phyloP scores from a whole-genome alignment of 1,284 basidiomycete species.

The Tylopilus orsonianus region DNA sequence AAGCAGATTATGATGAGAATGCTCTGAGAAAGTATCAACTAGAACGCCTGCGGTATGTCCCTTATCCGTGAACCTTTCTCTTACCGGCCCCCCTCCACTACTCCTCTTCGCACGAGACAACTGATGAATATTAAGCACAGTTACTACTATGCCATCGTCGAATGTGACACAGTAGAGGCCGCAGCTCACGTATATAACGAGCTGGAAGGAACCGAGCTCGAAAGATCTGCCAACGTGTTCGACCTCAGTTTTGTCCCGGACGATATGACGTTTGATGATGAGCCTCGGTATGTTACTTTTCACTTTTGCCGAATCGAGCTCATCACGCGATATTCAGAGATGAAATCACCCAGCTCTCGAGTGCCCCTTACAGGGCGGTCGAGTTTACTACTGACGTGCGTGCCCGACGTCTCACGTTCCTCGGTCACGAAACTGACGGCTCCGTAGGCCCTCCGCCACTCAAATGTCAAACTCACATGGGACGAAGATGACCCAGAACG shows the following conservation, averaged over 20 bases:
- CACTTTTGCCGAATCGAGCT: not conserved
- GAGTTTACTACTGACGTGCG: constrained; percentile 94
- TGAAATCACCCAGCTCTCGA: constrained; percentile 72
- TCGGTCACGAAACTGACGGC: not conserved
- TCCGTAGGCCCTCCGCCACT: constrained; percentile 92
- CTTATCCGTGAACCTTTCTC: not conserved
- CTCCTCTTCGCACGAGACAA: not conserved
- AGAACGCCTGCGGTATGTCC: constrained; percentile 81
- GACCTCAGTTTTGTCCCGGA: constrained; percentile 94
- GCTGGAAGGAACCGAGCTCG: constrained; percentile 93
- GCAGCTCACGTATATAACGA: constrained; percentile 85
- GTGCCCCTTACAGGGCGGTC: constrained; percentile 72
- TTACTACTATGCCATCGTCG: constrained; percentile 96
- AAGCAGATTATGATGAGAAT: constrained; percentile 83
- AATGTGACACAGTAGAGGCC: constrained; percentile 79
- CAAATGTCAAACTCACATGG: constrained; percentile 98
- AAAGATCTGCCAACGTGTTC: constrained; percentile 95
- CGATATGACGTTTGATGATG: constrained; percentile 86
- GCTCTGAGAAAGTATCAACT: constrained; percentile 92
- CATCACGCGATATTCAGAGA: constrained; percentile 52
- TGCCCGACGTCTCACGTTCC: constrained; percentile 8
- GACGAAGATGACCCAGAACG: constrained; percentile 97
- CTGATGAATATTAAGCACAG: constrained; percentile 41
- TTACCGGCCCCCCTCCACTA: not conserved
- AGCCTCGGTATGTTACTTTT: constrained; percentile 56